These are phyloP conservation scores for Gossypium rotundifolium DNA, from an alignment of 345 rosid genomes.

Conservation along the genomic window DNA sequence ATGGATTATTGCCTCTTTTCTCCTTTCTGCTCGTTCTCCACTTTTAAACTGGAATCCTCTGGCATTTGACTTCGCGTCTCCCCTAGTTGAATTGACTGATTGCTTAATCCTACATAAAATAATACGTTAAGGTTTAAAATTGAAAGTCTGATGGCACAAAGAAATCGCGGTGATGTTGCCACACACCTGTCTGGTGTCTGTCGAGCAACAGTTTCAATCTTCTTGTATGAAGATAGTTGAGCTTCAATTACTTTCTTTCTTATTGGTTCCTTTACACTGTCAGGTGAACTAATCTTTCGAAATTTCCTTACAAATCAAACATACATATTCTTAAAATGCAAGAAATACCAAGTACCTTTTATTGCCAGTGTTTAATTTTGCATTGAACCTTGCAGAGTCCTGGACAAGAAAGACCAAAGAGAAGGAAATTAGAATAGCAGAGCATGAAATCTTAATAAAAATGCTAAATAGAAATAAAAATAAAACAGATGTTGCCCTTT, in stretches of 20 bases:
- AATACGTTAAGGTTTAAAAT: slow-evolving; percentile 9
- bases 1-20: slow-evolving; percentile 61
- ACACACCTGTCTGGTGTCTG: slow-evolving; percentile 43
- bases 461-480: not conserved
- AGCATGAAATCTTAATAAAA: not conserved
- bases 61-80: slow-evolving; percentile 32
- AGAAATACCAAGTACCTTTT: slow-evolving; percentile 40
- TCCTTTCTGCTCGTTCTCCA: slow-evolving; percentile 65
- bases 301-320: not conserved
- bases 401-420: slow-evolving; percentile 19
- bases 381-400: slow-evolving; percentile 31
- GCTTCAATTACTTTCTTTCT: slow-evolving; percentile 39
- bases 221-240: slow-evolving; percentile 29
- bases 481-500: not conserved
- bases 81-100: slow-evolving; percentile 29
- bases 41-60: slow-evolving; percentile 53
- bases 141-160: not conserved
- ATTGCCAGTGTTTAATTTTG: slow-evolving; percentile 27
- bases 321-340: slow-evolving; percentile 8
- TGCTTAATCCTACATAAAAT: slow-evolving; percentile 39
- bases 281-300: slow-evolving; percentile 16
- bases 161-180: slow-evolving; percentile 7
- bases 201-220: slow-evolving; percentile 30
- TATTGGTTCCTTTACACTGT: slow-evolving; percentile 41
- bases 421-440: not conserved